A percentile compares a stretch with the other conserved stretches of the same genome.
Evolutionary conservation across 805 yeast genomes (phyloP).

Genomic region (Candida vartiovaarae): DNA sequence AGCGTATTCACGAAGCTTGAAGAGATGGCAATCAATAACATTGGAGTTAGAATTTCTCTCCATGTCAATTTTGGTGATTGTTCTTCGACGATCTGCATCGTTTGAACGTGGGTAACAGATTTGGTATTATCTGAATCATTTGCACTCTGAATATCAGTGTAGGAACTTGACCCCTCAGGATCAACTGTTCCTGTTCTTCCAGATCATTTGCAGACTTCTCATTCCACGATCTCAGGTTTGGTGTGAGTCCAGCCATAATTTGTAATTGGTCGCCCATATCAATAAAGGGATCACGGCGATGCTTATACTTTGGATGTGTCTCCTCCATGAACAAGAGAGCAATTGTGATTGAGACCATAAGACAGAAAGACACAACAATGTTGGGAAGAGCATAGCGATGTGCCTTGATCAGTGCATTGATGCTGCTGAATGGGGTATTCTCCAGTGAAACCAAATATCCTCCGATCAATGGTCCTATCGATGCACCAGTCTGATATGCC

Average conservation of each 20-base stretch:
- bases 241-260: constrained; percentile 1
- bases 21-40: constrained; percentile 4
- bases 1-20: constrained; percentile 6
- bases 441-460: constrained; percentile 10
- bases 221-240: constrained; percentile 9
- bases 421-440: constrained; percentile 7
- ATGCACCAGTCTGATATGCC: constrained; percentile 12
- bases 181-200: constrained; percentile 1
- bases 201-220: not conserved
- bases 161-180: not conserved
- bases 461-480: constrained; percentile 15
- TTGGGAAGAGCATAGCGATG: constrained; percentile 15
- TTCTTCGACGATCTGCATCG: not conserved
- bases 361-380: constrained; percentile 6
- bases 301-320: constrained; percentile 12
- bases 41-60: constrained; percentile 6
- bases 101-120: not conserved
- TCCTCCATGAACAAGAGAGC: constrained; percentile 15
- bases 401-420: constrained; percentile 6
- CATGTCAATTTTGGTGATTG: not conserved
- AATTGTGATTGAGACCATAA: constrained; percentile 2
- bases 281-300: constrained; percentile 13
- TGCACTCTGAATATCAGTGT: not conserved
- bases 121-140: not conserved
- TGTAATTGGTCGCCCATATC: constrained; percentile 6